Base-by-base conservation (phyloP, 345 rosid species). In the Gossypioides kirkii region DNA sequence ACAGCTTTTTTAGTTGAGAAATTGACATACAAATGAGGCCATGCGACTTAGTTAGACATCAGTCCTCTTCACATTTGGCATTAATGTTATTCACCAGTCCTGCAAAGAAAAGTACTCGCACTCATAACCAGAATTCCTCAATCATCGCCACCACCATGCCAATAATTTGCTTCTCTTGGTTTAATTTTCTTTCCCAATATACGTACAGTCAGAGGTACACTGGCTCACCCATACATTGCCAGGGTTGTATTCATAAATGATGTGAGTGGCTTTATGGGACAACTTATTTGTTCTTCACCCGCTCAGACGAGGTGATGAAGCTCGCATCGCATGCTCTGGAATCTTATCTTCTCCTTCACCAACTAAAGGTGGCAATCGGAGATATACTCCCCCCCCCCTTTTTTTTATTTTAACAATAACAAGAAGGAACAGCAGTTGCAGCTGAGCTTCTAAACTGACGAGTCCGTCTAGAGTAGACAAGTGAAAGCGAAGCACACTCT, bases 331-430 rank as follows among this genome's bases (percentile, higher is more conserved):
- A 6, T n/a, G 18, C 84, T 90, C 97, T 17, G 96, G 96, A 50
- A 78, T 74, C 83, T 89, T 91, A 73, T 95, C 99, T 77, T 84
- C 90, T 25, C 96, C 79, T 77, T 90, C 92, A 64, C 89, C 91
- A 41, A 94, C 58, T 36, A 94, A 80, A 14, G 92, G 93, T 41
- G 98, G 95, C 82, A 92, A 92, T 32, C 93, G 91, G 9, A 92
- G 91, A 72, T 93, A 90, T 54, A 92, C 85, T 8, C 98, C 97
- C 95, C 90, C 69, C 69, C n/a, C n/a, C n/a, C n/a, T n/a, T n/a
- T n/a, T n/a, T n/a, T 2, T 6, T 6, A 32, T 32, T 32, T 32
- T 32, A 32, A 32, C 7, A n/a, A 54, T 69, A n/a, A 54, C 73
- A 75, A 74, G 54, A 47, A 43, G 46, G 46, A 43, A 32, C 38